phyloP scores from a whole-genome alignment of 305 asterid species.

The Solanum hybrid region DNA sequence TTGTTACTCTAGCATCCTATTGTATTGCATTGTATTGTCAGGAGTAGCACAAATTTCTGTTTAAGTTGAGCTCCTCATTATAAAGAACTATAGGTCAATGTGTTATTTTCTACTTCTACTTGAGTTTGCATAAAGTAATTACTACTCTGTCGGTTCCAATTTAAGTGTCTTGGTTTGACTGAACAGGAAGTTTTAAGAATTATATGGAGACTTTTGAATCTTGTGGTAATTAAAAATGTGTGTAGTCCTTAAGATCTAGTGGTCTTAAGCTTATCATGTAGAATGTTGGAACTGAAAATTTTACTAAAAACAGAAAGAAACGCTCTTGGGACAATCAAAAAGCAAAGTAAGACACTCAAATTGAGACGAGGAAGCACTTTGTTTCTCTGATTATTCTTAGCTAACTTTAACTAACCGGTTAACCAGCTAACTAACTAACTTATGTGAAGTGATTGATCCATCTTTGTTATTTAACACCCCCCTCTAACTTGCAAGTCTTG shows the following conservation, averaged over 20 bases:
- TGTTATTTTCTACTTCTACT: background rate
- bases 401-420: no score
- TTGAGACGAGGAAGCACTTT: background rate
- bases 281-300: background rate
- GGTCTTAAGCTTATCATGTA: background rate
- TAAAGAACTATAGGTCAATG: background rate
- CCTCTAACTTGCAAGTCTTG: no score
- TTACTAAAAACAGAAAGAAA: background rate
- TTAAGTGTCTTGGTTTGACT: background rate
- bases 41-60: background rate
- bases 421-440: no score
- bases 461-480: no score
- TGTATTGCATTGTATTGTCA: background rate
- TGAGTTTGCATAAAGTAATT: background rate
- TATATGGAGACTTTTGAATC: background rate
- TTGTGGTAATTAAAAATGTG: background rate
- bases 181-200: background rate
- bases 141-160: background rate
- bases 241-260: background rate
- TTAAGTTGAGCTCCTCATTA: background rate
- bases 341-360: background rate
- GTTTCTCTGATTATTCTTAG: background rate
- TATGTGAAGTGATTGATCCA: no score
- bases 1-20: background rate
- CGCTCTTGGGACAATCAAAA: background rate